Conservation (phyloP, 768 basidiomycete species). For the Crassisporium funariophilum region DNA sequence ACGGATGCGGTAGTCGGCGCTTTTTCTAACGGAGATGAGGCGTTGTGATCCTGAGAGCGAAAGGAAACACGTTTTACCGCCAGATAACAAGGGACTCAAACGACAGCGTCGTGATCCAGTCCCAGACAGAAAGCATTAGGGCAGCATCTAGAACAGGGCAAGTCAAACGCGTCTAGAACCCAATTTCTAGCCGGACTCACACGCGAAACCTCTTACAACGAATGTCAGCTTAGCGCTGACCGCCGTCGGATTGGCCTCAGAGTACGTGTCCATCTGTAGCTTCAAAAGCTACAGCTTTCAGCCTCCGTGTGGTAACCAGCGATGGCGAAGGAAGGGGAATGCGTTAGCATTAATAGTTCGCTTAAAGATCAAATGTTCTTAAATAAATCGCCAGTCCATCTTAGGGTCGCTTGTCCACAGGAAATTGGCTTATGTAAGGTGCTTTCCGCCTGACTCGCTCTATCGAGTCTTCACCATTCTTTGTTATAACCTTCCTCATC, state of each 20-base stretch:
- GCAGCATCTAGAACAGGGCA: slow-evolving; percentile 5
- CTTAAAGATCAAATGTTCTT: too few species aligned
- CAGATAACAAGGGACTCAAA: slow-evolving; percentile 13
- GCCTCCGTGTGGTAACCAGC: too few species aligned
- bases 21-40: slow-evolving; percentile 2
- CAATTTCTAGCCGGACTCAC: slow-evolving; percentile 3
- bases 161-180: background rate
- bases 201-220: slow-evolving; percentile 11
- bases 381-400: too few species aligned
- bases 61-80: slow-evolving; percentile 1
- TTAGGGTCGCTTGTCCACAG: too few species aligned
- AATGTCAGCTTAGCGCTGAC: slow-evolving; percentile 4
- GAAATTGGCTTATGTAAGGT: background rate
- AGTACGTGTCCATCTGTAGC: background rate
- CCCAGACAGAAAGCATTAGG: slow-evolving; percentile 8
- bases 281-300: slow-evolving; percentile 3
- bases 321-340: too few species aligned
- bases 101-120: slow-evolving; percentile 11
- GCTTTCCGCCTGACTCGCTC: background rate
- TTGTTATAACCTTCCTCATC: background rate
- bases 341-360: too few species aligned
- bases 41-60: background rate
- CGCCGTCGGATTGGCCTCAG: slow-evolving; percentile 1
- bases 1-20: slow-evolving; percentile 3
- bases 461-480: background rate